Evolutionary conservation across 352 stramenopile genomes (phyloP).

Genomic region (Phytophthora pinifolia): DNA sequence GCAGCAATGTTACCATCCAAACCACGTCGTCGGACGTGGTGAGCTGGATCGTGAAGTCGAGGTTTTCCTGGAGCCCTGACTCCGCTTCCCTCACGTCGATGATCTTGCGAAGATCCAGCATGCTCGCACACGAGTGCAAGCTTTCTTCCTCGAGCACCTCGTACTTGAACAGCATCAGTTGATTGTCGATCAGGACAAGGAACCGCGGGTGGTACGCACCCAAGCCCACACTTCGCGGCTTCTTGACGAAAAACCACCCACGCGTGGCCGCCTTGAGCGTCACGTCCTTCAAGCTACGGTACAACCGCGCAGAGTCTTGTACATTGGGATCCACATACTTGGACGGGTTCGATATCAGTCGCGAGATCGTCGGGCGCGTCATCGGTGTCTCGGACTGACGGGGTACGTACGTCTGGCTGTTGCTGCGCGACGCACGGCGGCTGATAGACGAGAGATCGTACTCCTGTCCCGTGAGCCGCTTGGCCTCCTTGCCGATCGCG

Average conservation of each 20-base stretch:
- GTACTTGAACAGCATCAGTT: slow-evolving; percentile 87
- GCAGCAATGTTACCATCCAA: slow-evolving; percentile 65
- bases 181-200: slow-evolving; percentile 76
- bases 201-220: slow-evolving; percentile 84
- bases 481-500: slow-evolving; percentile 72
- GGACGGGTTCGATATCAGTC: slow-evolving; percentile 72
- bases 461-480: slow-evolving; percentile 78
- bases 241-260: slow-evolving; percentile 88
- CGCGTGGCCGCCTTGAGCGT: slow-evolving; percentile 59
- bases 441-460: slow-evolving; percentile 81
- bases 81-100: slow-evolving; percentile 84
- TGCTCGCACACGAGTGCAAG: slow-evolving; percentile 61
- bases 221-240: slow-evolving; percentile 58
- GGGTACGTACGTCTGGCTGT: slow-evolving; percentile 54
- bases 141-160: slow-evolving; percentile 76
- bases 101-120: slow-evolving; percentile 71
- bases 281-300: slow-evolving; percentile 79
- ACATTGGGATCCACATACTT: slow-evolving; percentile 77
- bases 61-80: slow-evolving; percentile 76
- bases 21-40: slow-evolving; percentile 69
- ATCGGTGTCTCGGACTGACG: slow-evolving; percentile 62
- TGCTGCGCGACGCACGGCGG: slow-evolving; percentile 57
- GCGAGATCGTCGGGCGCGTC: slow-evolving; percentile 56
- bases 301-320: slow-evolving; percentile 45
- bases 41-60: slow-evolving; percentile 87